These are phyloP conservation scores for Podila verticillata DNA, from an alignment of 192 early-diverging fungal species.

Conservation along the genomic window DNA sequence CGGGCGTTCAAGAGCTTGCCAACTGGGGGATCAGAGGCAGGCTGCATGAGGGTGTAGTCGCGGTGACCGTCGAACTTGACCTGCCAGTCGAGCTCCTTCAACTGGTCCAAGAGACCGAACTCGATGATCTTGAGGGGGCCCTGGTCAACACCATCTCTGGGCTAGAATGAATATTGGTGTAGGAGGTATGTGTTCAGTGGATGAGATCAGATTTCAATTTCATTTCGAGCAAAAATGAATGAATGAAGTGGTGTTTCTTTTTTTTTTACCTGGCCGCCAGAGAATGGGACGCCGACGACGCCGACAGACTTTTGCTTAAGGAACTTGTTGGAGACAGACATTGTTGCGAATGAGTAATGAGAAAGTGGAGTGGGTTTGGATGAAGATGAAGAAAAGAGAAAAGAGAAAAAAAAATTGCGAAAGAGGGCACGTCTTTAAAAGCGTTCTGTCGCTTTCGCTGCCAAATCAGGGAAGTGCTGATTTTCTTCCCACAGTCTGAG, in stretches of 20 bases:
- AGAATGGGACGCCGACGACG: slow-evolving; percentile 79
- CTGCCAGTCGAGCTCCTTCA: slow-evolving; percentile 81
- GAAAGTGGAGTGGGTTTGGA: not conserved
- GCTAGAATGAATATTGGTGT: slow-evolving; percentile 53
- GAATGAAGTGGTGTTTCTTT: not conserved
- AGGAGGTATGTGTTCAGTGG: too few relatives aligned
- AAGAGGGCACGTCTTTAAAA: not conserved
- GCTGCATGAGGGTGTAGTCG: slow-evolving; percentile 73
- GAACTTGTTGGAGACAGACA: slow-evolving; percentile 61
- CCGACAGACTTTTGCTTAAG: slow-evolving; percentile 73
- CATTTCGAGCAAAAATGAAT: not conserved
- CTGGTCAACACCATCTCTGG: slow-evolving; percentile 88
- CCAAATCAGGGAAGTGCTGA: not conserved
- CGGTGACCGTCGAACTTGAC: slow-evolving; percentile 83
- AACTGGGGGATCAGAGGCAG: slow-evolving; percentile 74
- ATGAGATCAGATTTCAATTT: too few relatives aligned
- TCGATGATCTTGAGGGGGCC: slow-evolving; percentile 87
- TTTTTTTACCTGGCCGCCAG: slow-evolving; percentile 63
- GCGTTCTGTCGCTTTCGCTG: not conserved
- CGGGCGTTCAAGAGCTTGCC: slow-evolving; percentile 87
- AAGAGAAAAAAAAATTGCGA: not conserved
- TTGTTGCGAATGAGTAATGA: not conserved
- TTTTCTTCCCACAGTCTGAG: too few relatives aligned
- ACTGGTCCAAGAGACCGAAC: slow-evolving; percentile 85
- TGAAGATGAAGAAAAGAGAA: not conserved